phyloP scores from a whole-genome alignment of 306 rosid genomes.

The Hylodesmum podocarpum region DNA sequence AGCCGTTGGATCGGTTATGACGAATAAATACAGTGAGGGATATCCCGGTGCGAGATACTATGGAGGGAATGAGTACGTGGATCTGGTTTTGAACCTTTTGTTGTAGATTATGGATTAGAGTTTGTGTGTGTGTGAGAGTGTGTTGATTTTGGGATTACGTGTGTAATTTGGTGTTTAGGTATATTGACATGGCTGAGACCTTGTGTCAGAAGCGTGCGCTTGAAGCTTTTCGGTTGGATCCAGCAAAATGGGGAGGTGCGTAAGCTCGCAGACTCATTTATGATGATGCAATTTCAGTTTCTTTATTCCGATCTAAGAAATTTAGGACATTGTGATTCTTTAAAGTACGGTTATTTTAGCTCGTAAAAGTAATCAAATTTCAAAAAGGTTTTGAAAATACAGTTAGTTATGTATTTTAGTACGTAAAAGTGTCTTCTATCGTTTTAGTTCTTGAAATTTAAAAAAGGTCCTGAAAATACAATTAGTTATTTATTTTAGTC shows the following conservation, averaged over 20 bases:
- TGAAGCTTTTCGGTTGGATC: slow-evolving; percentile 82
- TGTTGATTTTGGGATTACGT: slow-evolving; percentile 14
- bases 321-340: not conserved
- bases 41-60: slow-evolving; percentile 97
- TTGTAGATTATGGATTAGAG: not conserved
- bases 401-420: too few relatives aligned
- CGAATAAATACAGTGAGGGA: slow-evolving; percentile 89
- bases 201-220: slow-evolving; percentile 88
- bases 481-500: too few relatives aligned
- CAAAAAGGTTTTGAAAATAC: too few relatives aligned
- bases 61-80: slow-evolving; percentile 89
- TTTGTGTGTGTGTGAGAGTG: too few relatives aligned
- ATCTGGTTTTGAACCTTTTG: slow-evolving; percentile 6
- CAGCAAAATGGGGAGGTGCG: slow-evolving; percentile 95
- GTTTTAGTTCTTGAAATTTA: too few relatives aligned
- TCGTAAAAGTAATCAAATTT: too few relatives aligned
- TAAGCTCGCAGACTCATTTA: not conserved
- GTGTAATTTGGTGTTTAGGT: slow-evolving; percentile 43
- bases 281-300: slow-evolving; percentile 5
- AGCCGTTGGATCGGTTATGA: slow-evolving; percentile 97
- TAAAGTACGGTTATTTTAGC: too few relatives aligned
- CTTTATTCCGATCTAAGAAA: slow-evolving; percentile 1
- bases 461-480: too few relatives aligned
- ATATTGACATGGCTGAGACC: slow-evolving; percentile 89
- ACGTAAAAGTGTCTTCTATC: too few relatives aligned